Conservation (phyloP, 2,329 filamentous ascomycete species). For the Colletotrichum coccodes region DNA sequence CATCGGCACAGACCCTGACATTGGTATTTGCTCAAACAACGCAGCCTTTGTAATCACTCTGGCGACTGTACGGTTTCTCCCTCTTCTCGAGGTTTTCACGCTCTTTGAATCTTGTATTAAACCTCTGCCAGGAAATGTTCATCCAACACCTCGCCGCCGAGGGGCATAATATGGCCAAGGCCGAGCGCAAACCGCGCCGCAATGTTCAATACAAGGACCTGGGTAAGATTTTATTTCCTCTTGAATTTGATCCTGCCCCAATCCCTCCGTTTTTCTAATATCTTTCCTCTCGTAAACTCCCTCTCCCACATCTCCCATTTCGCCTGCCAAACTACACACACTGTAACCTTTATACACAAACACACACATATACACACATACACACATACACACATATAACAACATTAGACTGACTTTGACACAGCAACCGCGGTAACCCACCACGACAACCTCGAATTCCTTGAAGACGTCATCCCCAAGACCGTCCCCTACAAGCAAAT, state of each 20-base stretch:
- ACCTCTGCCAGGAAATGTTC: constrained; percentile 81
- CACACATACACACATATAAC: no score
- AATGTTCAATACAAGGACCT: constrained; percentile 98
- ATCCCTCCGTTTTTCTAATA: no score
- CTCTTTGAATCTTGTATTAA: background rate
- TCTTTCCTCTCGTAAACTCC: background rate
- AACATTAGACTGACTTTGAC: no score
- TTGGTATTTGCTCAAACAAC: constrained; percentile 88
- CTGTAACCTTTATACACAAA: no score
- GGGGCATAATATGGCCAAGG: constrained; percentile 86
- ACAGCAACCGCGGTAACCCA: constrained; percentile 87
- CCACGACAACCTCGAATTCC: constrained; percentile 94
- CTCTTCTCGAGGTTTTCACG: background rate
- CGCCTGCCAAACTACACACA: constrained; percentile 4
- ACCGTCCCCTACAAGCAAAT: constrained; percentile 84
- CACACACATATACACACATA: no score
- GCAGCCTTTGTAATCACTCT: constrained; percentile 94
- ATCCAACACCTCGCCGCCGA: constrained; percentile 90
- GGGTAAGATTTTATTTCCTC: constrained; percentile 59
- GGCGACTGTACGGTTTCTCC: constrained; percentile 71
- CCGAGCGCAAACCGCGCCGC: constrained; percentile 89
- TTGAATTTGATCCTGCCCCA: no score
- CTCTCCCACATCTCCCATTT: background rate
- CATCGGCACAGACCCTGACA: constrained; percentile 86
- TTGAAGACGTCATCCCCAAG: constrained; percentile 89